A percentile compares a stretch with the other conserved stretches of the same genome.
Evolutionary conservation across 257 asterid genomes (phyloP).

Genomic region (Lithospermum erythrorhizon): DNA sequence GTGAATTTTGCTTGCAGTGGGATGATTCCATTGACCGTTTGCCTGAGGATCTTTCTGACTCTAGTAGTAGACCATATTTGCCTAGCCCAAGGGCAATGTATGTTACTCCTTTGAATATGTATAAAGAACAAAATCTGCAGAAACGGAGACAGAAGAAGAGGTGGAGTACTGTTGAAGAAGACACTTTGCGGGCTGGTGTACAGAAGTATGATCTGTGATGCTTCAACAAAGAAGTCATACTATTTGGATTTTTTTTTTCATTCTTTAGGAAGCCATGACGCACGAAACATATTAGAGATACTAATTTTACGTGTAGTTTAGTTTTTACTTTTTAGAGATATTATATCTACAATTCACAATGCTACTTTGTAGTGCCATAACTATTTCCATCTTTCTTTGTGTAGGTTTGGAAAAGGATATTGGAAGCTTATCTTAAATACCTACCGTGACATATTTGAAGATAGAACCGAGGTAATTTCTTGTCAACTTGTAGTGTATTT

Average conservation of each 20-base stretch:
- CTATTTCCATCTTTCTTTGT: slow-evolving; percentile 5
- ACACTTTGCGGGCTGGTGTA: slow-evolving; percentile 3
- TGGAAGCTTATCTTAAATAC: slow-evolving; percentile 53
- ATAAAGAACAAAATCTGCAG: background rate
- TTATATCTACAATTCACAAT: too few relatives aligned
- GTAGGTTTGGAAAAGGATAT: slow-evolving; percentile 56
- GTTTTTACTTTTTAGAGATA: too few relatives aligned
- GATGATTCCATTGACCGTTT: slow-evolving; percentile 37
- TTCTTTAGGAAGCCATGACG: background rate
- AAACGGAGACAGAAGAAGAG: background rate
- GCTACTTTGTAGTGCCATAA: too few relatives aligned
- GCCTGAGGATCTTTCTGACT: slow-evolving; percentile 21
- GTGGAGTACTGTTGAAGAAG: slow-evolving; percentile 2
- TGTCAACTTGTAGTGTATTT: background rate
- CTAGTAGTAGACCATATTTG: slow-evolving; percentile 19
- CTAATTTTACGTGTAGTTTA: too few relatives aligned
- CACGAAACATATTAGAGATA: too few relatives aligned
- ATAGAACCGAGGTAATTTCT: slow-evolving; percentile 54
- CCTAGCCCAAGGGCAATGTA: slow-evolving; percentile 27
- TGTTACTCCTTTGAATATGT: slow-evolving; percentile 1
- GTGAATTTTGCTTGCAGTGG: slow-evolving; percentile 46
- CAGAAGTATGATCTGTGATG: background rate
- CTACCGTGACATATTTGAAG: slow-evolving; percentile 36
- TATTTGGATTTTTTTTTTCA: background rate
- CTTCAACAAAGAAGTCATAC: background rate